Base-by-base conservation (phyloP, 768 basidiomycete species). In the Tricholoma sp. region DNA sequence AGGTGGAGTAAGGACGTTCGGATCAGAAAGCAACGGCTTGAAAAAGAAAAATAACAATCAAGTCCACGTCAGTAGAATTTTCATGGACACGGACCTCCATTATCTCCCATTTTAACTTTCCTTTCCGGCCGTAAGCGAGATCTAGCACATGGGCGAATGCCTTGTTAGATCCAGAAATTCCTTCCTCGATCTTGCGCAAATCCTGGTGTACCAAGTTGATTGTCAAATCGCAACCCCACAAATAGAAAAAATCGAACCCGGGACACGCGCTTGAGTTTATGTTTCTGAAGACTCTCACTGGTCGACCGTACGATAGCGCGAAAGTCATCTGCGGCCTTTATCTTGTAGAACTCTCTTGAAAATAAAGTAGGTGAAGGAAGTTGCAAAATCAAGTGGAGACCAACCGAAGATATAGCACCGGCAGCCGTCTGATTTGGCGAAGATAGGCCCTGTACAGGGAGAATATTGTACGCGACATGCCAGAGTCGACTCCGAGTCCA, bases 111-210 rank as follows among this genome's bases (percentile, higher is more conserved):
- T 76, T 82, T 13, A 93, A 68, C 64, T 80, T 86, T 20, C 90
- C 90, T 61, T 81, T 82, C 57, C 90, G 77, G 31, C 89, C 90
- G 68, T 91, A 93, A 28, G 90, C 90, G 29, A 84, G 62, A 60
- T 85, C 80, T 15, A 93, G 72, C 29, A 91, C 63, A 59, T 78
- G 76, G 29, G 73, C 72, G 61, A 89, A 86, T 32, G 83, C 80
- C 54, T 73, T 66, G 48, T 62, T 60, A 36, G 77, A 64, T 3
- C 84, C 81, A 3, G 62, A 58, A 62, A 83, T 87, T 9, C 88
- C 88, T 45, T 68, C 73, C 63, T 75, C 69, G 15, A 92, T 66
- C 55, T 69, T 78, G 49, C 70, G 72, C 59, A 85, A 65, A 50
- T 78, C 81, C 89, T 91, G 60, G n/a, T 6, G 28, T 31, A 13